These are phyloP conservation scores for Solanum chacoense DNA, from an alignment of 305 asterid genomes.

Conservation along the genomic window DNA sequence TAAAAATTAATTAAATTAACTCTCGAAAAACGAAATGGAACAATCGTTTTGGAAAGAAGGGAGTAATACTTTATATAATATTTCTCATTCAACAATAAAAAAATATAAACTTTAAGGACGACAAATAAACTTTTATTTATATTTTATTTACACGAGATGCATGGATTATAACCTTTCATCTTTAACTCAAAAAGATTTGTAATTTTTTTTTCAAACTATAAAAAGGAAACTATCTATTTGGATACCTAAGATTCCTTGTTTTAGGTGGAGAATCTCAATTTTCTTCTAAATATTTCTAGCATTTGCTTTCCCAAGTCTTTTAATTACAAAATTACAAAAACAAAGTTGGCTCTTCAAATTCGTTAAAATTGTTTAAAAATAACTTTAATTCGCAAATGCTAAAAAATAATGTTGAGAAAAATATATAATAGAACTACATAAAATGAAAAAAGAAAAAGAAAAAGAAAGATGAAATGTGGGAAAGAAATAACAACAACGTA, in stretches of 20 bases:
- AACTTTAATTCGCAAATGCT: neutral
- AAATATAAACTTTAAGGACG: neutral
- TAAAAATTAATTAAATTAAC: neutral
- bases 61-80: neutral
- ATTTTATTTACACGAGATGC: neutral
- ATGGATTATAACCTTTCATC: neutral
- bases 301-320: neutral
- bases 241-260: neutral
- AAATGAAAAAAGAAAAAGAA: neutral
- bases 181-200: neutral
- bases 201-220: neutral
- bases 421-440: no score
- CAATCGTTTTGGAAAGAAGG: neutral
- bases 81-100: neutral
- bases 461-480: neutral
- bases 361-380: neutral
- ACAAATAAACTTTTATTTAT: neutral
- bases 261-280: neutral
- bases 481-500: no score
- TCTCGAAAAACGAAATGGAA: neutral
- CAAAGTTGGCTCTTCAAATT: neutral
- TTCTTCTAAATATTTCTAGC: neutral
- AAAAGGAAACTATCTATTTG: neutral
- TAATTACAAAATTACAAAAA: neutral
- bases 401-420: neutral